Base-by-base conservation (phyloP, 192 early-diverging fungal genomes). In the Linnemannia exigua region DNA sequence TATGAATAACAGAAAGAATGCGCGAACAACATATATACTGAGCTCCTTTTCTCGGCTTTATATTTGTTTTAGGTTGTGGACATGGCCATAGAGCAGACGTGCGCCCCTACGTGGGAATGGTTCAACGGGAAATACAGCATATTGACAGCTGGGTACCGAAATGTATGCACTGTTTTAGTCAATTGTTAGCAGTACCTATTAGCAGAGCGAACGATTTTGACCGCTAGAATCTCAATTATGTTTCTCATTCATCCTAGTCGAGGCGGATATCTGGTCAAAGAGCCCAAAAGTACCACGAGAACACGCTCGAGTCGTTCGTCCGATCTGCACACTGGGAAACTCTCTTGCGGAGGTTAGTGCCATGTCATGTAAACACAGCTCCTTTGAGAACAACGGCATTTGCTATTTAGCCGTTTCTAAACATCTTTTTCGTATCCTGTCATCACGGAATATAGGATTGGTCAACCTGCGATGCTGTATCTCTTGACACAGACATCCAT, bases 401-500 rank as follows among this genome's bases (percentile, higher is more conserved):
- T 22, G 25, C n/a, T 51, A n/a, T n/a, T n/a, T n/a, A 35, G 0
- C 35, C 4, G 1, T 52, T 31, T 5, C 36, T 38, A 33, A 52
- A 19, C 8, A 50, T 70, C 38, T 36, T 19, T 74, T 51, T 33
- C 11, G 4, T 15, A 16, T 20, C 25, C 3, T 51, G 31, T 41
- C 36, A 15, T 36, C 33, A 9, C 33, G 35, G 8, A 14, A 7
- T 25, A n/a, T 74, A 80, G 87, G 25, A 80, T 88, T 33, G 87
- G 87, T 4, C 68, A 77, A 2, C 48, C 36, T 15, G 79, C 82
- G 5, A 88, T 88, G 87, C 37, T 77, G 17, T 79, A 78, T 35
- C 73, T 88, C 14, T 68, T 88, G 68, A 77, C 72, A 28, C 54
- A 70, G 7, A 88, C 87, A 2, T 84, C 79, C 15, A 81, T 88